These are phyloP conservation scores for Stagonosporopsis cucurbitacearum DNA, from an alignment of 2,329 filamentous ascomycete genomes.

Conservation along the genomic window DNA sequence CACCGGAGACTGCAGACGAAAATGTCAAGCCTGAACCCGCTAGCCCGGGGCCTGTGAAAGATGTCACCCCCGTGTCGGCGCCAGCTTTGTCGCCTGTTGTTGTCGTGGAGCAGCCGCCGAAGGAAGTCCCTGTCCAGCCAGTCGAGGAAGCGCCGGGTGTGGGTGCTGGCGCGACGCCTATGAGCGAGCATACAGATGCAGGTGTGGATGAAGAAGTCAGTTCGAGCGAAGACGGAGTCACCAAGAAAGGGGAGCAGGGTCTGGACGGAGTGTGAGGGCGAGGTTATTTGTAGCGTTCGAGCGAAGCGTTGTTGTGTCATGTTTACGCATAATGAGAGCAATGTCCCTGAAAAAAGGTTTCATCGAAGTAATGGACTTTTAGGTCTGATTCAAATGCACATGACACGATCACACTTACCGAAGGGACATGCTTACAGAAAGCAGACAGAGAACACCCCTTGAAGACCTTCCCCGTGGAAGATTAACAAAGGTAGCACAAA, in stretches of 20 bases:
- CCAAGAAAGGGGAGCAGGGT: constrained; percentile 9
- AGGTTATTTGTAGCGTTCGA: neutral
- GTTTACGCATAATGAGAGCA: neutral
- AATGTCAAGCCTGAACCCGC: neutral
- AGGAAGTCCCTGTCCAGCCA: neutral
- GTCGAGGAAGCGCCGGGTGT: neutral
- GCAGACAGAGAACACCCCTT: too few relatives aligned
- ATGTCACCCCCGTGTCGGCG: neutral
- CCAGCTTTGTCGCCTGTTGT: constrained; percentile 5
- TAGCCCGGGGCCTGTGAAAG: neutral
- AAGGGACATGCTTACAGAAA: too few relatives aligned
- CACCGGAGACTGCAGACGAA: constrained; percentile 4
- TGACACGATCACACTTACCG: too few relatives aligned
- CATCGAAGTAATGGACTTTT: too few relatives aligned
- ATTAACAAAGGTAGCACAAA: neutral
- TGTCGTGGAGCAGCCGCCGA: constrained; percentile 2
- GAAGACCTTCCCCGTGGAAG: too few relatives aligned
- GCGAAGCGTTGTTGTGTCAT: neutral
- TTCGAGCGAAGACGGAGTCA: constrained; percentile 2
- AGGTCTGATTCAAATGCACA: neutral
- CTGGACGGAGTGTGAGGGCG: constrained; percentile 1
- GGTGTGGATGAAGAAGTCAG: neutral
- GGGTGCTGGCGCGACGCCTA: neutral
- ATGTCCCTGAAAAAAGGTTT: too few relatives aligned
- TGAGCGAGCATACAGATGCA: neutral